Conservation (phyloP, 83 land plant genomes). For the Thuja plicata region DNA sequence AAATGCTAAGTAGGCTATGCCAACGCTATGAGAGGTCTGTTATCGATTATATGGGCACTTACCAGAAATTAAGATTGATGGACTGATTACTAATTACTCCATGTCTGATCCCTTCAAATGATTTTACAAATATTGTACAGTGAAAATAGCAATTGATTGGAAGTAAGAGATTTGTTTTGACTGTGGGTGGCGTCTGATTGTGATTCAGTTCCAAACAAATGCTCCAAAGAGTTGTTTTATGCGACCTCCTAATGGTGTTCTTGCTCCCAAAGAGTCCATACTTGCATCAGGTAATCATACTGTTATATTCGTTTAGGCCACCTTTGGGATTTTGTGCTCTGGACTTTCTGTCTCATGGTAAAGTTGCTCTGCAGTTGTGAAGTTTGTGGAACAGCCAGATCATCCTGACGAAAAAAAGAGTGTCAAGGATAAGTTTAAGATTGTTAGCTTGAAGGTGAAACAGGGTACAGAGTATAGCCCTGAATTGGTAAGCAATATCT, state of each 20-base stretch:
- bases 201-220: conserved; percentile 34
- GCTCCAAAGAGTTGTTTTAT: conserved; percentile 46
- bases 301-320: neutral
- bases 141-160: neutral
- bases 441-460: conserved; percentile 81
- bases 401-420: conserved; percentile 58
- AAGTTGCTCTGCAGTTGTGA: conserved; percentile 56
- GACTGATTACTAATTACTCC: neutral
- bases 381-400: conserved; percentile 86
- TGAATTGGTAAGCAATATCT: conserved; percentile 58
- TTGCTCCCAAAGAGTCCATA: conserved; percentile 33
- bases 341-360: neutral
- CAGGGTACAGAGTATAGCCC: conserved; percentile 77
- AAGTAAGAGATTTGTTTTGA: conserved; percentile 2
- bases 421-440: conserved; percentile 83
- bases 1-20: neutral
- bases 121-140: neutral
- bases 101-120: neutral
- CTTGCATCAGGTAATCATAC: conserved; percentile 26
- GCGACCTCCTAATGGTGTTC: conserved; percentile 39
- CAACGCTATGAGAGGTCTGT: neutral
- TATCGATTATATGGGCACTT: neutral
- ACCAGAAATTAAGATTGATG: neutral
- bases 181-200: neutral
- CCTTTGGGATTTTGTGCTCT: neutral